A percentile compares a stretch with the other conserved stretches of the same genome.
Evolutionary conservation across 2,329 filamentous ascomycete species (phyloP).

Genomic region (Neonectria magnoliae): DNA sequence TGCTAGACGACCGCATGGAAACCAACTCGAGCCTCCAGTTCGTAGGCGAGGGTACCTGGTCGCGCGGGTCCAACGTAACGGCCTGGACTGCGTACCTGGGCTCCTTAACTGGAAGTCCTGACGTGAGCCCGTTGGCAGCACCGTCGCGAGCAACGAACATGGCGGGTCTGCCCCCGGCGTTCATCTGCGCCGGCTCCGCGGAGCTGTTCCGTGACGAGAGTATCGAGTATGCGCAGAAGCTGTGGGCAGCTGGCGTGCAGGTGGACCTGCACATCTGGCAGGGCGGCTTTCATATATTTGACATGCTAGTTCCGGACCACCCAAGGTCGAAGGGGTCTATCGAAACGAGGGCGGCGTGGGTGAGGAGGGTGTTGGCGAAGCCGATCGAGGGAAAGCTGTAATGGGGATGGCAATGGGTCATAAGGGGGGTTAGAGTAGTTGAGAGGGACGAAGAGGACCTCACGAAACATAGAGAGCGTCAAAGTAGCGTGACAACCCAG

Average conservation of each 20-base stretch:
- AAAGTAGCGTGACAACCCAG: background rate
- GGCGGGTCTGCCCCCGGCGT: slow-evolving; percentile 53
- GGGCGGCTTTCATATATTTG: slow-evolving; percentile 53
- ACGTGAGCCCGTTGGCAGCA: slow-evolving; percentile 49
- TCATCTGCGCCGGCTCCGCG: slow-evolving; percentile 55
- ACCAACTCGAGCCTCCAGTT: slow-evolving; percentile 46
- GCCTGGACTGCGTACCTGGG: slow-evolving; percentile 56
- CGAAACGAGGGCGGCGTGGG: slow-evolving; percentile 29
- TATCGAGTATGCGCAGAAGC: slow-evolving; percentile 50
- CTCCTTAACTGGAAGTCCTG: slow-evolving; percentile 43
- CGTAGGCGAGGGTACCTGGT: slow-evolving; percentile 49
- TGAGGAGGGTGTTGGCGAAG: slow-evolving; percentile 20
- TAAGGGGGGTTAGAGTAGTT: background rate
- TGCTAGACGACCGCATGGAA: slow-evolving; percentile 57
- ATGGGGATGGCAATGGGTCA: background rate
- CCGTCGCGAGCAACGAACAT: slow-evolving; percentile 49
- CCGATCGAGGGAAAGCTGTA: slow-evolving; percentile 21
- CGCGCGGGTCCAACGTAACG: slow-evolving; percentile 49
- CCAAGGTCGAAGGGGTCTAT: slow-evolving; percentile 23
- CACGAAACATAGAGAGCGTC: background rate
- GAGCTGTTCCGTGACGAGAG: slow-evolving; percentile 57
- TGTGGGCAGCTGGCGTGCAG: slow-evolving; percentile 54
- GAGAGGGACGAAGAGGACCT: background rate
- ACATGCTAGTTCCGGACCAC: slow-evolving; percentile 36
- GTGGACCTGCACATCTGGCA: slow-evolving; percentile 57